Percentiles rank a stretch among this genome's conserved stretches.
These are phyloP conservation scores for Chenopodium album DNA, from an alignment of 148 eudicot species.

Conservation along the genomic window DNA sequence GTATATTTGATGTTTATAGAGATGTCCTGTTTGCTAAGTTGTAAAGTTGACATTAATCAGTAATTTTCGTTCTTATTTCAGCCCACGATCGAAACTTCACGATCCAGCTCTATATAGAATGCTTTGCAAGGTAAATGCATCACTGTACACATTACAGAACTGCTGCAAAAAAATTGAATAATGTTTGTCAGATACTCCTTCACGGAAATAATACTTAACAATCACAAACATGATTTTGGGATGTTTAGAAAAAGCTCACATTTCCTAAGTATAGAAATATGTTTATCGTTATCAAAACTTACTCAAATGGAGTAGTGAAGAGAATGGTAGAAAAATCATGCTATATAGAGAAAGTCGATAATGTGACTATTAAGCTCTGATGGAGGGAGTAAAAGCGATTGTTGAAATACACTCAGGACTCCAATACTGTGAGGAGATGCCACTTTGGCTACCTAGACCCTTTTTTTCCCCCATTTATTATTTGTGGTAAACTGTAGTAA, in stretches of 20 bases:
- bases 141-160: neutral
- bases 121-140: constrained; percentile 78
- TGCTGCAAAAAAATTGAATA: neutral
- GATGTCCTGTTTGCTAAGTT: neutral
- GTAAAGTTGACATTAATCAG: neutral
- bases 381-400: neutral
- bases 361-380: neutral
- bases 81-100: constrained; percentile 93
- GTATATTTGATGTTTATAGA: constrained; percentile 17
- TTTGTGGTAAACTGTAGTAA: neutral
- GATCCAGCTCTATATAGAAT: constrained; percentile 92
- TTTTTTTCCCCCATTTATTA: neutral
- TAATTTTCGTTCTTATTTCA: constrained; percentile 39
- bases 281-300: neutral
- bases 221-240: neutral
- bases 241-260: neutral
- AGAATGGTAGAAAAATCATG: too few species aligned
- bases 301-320: neutral
- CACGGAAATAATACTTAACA: neutral
- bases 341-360: neutral
- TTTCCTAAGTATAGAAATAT: too few species aligned
- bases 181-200: neutral
- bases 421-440: too few species aligned
- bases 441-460: too few species aligned
- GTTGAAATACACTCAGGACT: neutral